Evolutionary conservation across 106 monocot species (phyloP), one percentile per base, ranked within the genome.

Genomic region (Platanthera zijinensis): DNA sequence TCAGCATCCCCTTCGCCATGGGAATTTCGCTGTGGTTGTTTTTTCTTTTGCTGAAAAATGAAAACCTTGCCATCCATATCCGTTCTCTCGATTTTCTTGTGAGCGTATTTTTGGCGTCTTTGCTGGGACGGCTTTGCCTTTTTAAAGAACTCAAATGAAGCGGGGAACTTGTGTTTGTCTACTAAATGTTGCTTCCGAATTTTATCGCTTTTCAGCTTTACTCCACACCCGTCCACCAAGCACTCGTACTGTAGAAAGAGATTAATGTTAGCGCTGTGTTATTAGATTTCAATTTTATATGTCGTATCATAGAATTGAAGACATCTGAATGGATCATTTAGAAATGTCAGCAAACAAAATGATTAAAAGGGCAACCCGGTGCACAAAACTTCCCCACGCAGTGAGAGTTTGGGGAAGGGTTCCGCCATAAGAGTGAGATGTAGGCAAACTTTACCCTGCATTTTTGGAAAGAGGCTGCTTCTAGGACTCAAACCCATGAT

Each of bases 191-290:
- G 94, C 25, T 90, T 87, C 47, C 97, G 81, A 57, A 89, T 86
- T 80, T 88, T 77, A 50, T 94, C 92, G 86, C 80, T 94, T 83
- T 94, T 99, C 57, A 99, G 67, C 80, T 99, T 99, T 52, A 81
- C 57, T n/a, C 82, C 91, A 81, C 97, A 99, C 32, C 94, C 94
- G 80, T 99, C 97, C 69, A 99, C 91, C 80, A 99, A 74, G 32
- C 97, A 99, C 51, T 99, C 91, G 25, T 88, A 99, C 97, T 99
- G 87, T 78, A 51, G 30, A 52, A 81, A 30, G 77, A 10, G 66
- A 66, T 66, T 54, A 54, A 13, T 3, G 13, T 32, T 32, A 32
- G 32, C 32, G 32, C 32, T 32, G 32, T 32, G 32, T 32, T 32
- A 32, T 32, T 32, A 32, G 32, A 32, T 32, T 32, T 32, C 2